These are phyloP conservation scores for Kodamaea fungicola DNA, from an alignment of 1,139 yeast species.

Conservation along the genomic window DNA sequence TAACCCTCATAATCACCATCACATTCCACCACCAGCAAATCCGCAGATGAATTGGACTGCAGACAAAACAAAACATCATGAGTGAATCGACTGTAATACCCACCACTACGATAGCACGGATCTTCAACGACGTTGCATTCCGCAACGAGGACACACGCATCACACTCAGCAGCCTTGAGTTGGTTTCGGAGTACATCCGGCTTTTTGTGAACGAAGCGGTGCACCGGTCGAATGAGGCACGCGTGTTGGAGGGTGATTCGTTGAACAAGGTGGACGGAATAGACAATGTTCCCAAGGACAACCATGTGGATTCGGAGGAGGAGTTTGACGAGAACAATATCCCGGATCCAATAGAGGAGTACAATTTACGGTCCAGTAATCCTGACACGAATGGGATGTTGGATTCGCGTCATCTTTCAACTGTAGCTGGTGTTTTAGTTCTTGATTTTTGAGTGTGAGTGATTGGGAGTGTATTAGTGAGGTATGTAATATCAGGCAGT, in stretches of 20 bases:
- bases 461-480: too few species aligned
- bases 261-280: constrained; percentile 29
- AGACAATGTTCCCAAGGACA: constrained; percentile 21
- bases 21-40: too few species aligned
- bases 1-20: too few species aligned
- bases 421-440: constrained; percentile 53
- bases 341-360: constrained; percentile 11
- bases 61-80: not conserved
- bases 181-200: constrained; percentile 55
- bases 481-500: too few species aligned
- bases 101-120: constrained; percentile 48
- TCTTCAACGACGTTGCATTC: constrained; percentile 54
- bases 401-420: constrained; percentile 51
- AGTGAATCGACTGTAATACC: constrained; percentile 18
- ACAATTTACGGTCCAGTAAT: constrained; percentile 9
- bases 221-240: constrained; percentile 54
- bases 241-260: constrained; percentile 31
- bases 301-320: constrained; percentile 15
- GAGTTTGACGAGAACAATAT: constrained; percentile 15
- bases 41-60: too few species aligned
- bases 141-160: constrained; percentile 46
- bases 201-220: constrained; percentile 65
- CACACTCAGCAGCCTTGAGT: constrained; percentile 45
- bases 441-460: constrained; percentile 43
- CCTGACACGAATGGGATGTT: constrained; percentile 29